A percentile compares a stretch with the other conserved stretches of the same genome.
Conservation (phyloP, 202 grass and related monocot species). For the Brachypodium distachyon region DNA sequence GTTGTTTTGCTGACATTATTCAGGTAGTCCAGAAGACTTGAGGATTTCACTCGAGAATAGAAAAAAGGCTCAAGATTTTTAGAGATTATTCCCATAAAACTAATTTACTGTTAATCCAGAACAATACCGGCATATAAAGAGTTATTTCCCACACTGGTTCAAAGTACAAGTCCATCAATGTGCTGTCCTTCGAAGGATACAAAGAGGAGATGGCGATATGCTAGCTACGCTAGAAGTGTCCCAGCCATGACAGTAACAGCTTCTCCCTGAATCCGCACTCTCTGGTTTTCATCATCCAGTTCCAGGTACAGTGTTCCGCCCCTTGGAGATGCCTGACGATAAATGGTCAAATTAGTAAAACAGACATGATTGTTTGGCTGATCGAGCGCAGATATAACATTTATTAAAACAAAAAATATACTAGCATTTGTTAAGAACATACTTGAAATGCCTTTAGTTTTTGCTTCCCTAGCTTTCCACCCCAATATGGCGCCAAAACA, state of each 20-base stretch:
- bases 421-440: neutral
- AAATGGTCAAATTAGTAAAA: neutral
- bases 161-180: neutral
- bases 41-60: too few relatives aligned
- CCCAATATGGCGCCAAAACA: conserved; percentile 73
- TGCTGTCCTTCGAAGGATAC: neutral
- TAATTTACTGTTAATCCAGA: neutral
- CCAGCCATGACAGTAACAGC: conserved; percentile 51
- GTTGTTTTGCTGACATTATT: neutral
- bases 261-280: conserved; percentile 55
- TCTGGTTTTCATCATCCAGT: conserved; percentile 15
- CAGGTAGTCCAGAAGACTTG: neutral
- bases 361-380: neutral
- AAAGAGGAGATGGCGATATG: neutral
- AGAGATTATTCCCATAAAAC: too few relatives aligned
- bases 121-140: neutral
- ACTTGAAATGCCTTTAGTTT: conserved; percentile 15
- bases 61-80: neutral
- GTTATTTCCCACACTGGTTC: neutral
- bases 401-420: neutral
- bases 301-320: conserved; percentile 50
- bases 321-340: conserved; percentile 56
- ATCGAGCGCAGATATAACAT: neutral
- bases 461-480: conserved; percentile 53
- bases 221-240: conserved; percentile 21